Conservation (phyloP, 192 early-diverging fungal genomes). For the Podochytrium sp. region DNA sequence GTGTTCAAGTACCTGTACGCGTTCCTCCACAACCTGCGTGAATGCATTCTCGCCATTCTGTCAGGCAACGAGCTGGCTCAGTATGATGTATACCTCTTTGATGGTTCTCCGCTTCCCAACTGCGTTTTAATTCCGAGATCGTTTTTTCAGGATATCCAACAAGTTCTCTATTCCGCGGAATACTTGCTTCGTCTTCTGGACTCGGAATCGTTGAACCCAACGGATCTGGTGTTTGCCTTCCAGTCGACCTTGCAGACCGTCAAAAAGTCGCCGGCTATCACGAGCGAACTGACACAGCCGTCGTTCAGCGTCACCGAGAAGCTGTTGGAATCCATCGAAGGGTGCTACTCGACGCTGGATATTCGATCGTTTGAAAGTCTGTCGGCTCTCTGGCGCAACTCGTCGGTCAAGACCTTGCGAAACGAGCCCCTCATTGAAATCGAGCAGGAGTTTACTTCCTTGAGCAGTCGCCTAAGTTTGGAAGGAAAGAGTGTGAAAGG, state of each 20-base stretch:
- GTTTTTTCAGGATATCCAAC: conserved; percentile 25
- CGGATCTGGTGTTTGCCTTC: conserved; percentile 15
- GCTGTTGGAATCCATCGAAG: conserved; percentile 14
- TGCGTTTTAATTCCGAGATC: no score
- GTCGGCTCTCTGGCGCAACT: conserved; percentile 13
- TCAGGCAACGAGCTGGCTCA: not conserved
- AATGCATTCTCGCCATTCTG: not conserved
- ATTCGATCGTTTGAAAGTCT: conserved; percentile 21
- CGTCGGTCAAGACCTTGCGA: conserved; percentile 9
- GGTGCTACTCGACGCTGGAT: conserved; percentile 17
- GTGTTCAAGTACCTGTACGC: conserved; percentile 18
- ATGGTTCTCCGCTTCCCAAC: no score
- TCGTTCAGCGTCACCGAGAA: conserved; percentile 5
- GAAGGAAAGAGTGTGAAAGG: conserved; percentile 10
- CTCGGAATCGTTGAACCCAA: conserved; percentile 1
- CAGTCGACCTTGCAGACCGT: conserved; percentile 7
- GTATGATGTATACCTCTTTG: not conserved
- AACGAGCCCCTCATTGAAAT: conserved; percentile 6
- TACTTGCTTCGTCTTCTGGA: conserved; percentile 11
- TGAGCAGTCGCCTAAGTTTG: conserved; percentile 8
- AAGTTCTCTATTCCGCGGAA: conserved; percentile 42
- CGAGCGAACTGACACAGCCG: conserved; percentile 11
- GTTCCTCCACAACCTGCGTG: not conserved
- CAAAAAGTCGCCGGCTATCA: not conserved
- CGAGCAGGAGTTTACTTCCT: conserved; percentile 1